phyloP scores from a whole-genome alignment of 2,329 filamentous ascomycete genomes.

The Myotisia sp. region DNA sequence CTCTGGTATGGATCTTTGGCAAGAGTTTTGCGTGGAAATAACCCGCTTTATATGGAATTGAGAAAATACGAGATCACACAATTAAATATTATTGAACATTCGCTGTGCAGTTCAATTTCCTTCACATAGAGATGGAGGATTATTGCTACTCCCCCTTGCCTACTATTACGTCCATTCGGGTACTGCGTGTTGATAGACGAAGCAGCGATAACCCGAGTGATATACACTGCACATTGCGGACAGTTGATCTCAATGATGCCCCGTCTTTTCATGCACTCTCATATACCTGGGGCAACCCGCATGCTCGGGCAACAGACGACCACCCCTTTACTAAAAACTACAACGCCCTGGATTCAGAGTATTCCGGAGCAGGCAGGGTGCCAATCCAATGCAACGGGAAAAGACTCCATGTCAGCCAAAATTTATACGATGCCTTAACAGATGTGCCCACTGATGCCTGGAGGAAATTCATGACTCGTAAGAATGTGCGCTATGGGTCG shows the following conservation, averaged over 20 bases:
- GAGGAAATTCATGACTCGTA: conserved; percentile 4
- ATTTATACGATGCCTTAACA: conserved; percentile 7
- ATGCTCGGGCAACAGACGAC: conserved; percentile 1
- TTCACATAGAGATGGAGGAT: background rate
- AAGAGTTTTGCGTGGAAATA: too few species aligned
- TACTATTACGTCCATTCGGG: conserved; percentile 5
- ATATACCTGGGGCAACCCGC: conserved; percentile 11
- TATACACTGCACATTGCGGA: conserved; percentile 6
- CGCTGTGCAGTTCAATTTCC: too few species aligned
- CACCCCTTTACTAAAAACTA: conserved; percentile 4
- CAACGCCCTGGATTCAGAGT: conserved; percentile 4
- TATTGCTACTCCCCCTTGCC: conserved; percentile 5
- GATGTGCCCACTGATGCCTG: conserved; percentile 7
- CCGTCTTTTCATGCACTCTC: conserved; percentile 9
- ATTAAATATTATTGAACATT: too few species aligned
- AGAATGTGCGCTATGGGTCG: conserved; percentile 1
- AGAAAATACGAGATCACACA: too few species aligned
- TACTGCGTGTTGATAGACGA: conserved; percentile 5
- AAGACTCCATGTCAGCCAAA: conserved; percentile 5
- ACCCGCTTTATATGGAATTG: too few species aligned
- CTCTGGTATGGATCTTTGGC: too few species aligned
- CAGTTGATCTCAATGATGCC: conserved; percentile 5
- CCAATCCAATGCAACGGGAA: conserved; percentile 6
- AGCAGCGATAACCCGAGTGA: background rate
- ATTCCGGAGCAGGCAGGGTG: background rate